Evolutionary conservation across 306 rosid genomes (phyloP), one percentile per base, ranked within the genome.

Genomic region (Cicer cuneatum): DNA sequence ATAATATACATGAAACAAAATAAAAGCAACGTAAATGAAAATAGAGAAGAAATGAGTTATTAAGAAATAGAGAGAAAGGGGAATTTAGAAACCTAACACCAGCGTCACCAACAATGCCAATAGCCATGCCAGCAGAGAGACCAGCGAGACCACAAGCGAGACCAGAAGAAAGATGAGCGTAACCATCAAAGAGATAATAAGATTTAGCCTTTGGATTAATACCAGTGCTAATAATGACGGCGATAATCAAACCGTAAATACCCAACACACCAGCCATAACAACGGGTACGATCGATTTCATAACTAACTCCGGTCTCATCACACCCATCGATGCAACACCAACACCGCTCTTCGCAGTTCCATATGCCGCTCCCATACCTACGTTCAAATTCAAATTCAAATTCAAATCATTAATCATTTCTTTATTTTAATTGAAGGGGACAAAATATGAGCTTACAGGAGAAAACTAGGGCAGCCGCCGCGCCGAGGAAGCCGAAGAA

Each of bases 321-420:
- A 88, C 95, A 2, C 92, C 95, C 92, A 89, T 89, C 8, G 92
- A 89, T 2, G 95, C 92, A n/a, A 89, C 95, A 0, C 95, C 95
- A 6, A 89, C 91, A 0, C 90, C 90, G 19, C 92, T 90, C 81
- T 90, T 87, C 5, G 92, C 90, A 1, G 90, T 90, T 10, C 92
- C 96, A 46, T 90, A 90, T 14, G 92, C 96, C 61, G 92, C 90
- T 53, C 93, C 93, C 88, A 85, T 85, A 68, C 90, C 88, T 53
- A 18, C 0, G 6, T 53, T 83, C 11, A 4, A 66, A 38, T 52
- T 0, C 1, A 53, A 73, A 38, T 11, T 33, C 14, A 40, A 51
- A 43, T 64, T 10, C 6, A 10, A 45, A 43, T 61, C 4, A 60
- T 39, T 0, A n/a, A 24, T 2, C 2, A 24, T 24, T 24, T 24